Conservation (phyloP, 805 yeast species). For the Candida patagonica region DNA sequence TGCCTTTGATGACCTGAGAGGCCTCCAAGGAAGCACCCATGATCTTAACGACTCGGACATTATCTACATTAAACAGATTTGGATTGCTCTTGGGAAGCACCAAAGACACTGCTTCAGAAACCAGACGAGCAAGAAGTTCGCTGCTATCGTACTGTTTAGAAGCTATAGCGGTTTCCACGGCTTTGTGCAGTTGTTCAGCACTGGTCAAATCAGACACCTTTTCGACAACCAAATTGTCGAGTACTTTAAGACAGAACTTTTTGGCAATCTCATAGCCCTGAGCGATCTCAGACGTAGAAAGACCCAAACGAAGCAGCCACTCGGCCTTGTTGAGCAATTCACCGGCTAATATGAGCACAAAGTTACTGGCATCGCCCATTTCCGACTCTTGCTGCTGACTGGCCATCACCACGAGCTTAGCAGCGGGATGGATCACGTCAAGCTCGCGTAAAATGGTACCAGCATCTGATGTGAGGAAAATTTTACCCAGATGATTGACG, state of each 20-base stretch:
- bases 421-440: conserved; percentile 75
- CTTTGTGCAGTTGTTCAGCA: conserved; percentile 52
- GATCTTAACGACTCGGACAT: conserved; percentile 89
- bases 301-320: conserved; percentile 71
- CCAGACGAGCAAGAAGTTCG: conserved; percentile 63
- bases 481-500: conserved; percentile 77
- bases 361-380: conserved; percentile 94
- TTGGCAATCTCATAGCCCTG: conserved; percentile 91
- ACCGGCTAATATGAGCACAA: conserved; percentile 87
- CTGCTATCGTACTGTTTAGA: conserved; percentile 92
- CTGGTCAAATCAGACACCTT: conserved; percentile 49
- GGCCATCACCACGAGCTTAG: conserved; percentile 90
- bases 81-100: conserved; percentile 69
- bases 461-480: conserved; percentile 92
- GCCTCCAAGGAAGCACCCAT: conserved; percentile 78
- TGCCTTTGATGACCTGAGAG: conserved; percentile 83
- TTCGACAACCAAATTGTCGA: conserved; percentile 48
- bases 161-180: conserved; percentile 77
- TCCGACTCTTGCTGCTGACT: conserved; percentile 94
- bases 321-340: conserved; percentile 83
- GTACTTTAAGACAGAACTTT: conserved; percentile 57
- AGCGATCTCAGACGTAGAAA: conserved; percentile 84
- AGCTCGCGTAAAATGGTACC: conserved; percentile 94
- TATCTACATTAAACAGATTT: conserved; percentile 73
- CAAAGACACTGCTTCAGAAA: conserved; percentile 73